Evolutionary conservation across 2,329 filamentous ascomycete genomes (phyloP).

Genomic region (Aotearoamyces nothofagi): DNA sequence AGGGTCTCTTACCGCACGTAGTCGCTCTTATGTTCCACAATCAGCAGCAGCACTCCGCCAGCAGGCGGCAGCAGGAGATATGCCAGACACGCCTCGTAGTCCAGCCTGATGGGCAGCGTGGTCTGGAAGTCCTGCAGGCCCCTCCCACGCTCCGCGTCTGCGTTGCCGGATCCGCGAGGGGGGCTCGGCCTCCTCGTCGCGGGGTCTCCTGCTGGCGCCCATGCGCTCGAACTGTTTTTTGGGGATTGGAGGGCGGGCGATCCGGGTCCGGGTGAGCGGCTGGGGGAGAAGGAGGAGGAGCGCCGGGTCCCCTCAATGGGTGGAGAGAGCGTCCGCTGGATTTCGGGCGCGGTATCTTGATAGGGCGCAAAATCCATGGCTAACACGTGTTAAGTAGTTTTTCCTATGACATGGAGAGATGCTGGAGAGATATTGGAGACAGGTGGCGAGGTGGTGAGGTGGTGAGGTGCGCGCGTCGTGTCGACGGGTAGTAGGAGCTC

Average conservation of each 20-base stretch:
- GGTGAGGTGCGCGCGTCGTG: no score
- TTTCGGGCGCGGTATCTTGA: conserved; percentile 81
- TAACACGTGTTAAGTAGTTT: no score
- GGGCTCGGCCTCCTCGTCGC: conserved; percentile 6
- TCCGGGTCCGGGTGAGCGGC: conserved; percentile 35
- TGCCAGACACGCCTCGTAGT: conserved; percentile 81
- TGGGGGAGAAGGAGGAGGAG: conserved; percentile 43
- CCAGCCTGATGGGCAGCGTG: conserved; percentile 69
- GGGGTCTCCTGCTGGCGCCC: conserved; percentile 9
- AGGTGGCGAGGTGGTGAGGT: no score
- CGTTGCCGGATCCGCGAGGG: conserved; percentile 1
- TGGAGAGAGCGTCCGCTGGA: conserved; percentile 66
- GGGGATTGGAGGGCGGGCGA: conserved; percentile 23
- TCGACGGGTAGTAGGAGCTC: no score
- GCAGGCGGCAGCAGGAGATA: conserved; percentile 77
- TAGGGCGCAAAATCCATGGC: conserved; percentile 92
- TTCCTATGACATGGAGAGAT: no score
- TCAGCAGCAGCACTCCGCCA: conserved; percentile 68
- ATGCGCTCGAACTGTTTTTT: conserved; percentile 18
- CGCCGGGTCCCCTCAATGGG: conserved; percentile 31
- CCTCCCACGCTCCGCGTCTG: conserved; percentile 15
- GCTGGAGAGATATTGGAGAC: no score
- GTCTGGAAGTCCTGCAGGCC: conserved; percentile 73
- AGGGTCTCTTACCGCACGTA: conserved; percentile 98
- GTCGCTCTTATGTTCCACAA: conserved; percentile 88